Percentiles rank a stretch among this genome's conserved stretches.
Evolutionary conservation across 495 filamentous ascomycete species (phyloP).

Genomic region (Tuber indicum): DNA sequence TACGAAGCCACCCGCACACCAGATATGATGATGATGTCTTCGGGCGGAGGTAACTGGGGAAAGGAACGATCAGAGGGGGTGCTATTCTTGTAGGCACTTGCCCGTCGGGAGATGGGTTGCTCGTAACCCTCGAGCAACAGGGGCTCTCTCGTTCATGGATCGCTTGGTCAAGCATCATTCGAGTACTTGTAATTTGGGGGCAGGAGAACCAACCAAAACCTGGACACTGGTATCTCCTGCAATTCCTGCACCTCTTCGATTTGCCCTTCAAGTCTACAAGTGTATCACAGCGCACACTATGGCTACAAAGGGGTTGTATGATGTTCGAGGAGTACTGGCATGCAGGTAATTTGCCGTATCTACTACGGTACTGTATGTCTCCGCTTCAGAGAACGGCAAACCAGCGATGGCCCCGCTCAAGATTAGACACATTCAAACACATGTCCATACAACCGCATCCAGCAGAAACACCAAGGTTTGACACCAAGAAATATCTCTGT

Average conservation of each 20-base stretch:
- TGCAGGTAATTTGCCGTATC: not conserved
- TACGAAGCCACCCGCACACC: not conserved
- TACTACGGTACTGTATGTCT: not conserved
- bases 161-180: not conserved
- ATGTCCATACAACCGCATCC: not conserved
- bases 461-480: not conserved
- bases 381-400: not conserved
- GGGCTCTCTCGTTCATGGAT: not conserved
- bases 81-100: not conserved
- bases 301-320: not conserved
- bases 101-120: not conserved
- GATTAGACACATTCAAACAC: not conserved
- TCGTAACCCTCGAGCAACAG: not conserved
- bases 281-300: not conserved
- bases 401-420: not conserved
- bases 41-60: not conserved
- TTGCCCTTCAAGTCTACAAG: not conserved
- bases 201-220: not conserved
- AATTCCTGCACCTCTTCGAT: not conserved
- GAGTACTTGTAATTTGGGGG: not conserved
- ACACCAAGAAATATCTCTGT: conserved; percentile 13
- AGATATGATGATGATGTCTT: not conserved
- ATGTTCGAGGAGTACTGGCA: not conserved
- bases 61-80: not conserved
- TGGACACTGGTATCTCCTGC: not conserved